Conservation (phyloP, 768 basidiomycete genomes). For the Russula virescens region DNA sequence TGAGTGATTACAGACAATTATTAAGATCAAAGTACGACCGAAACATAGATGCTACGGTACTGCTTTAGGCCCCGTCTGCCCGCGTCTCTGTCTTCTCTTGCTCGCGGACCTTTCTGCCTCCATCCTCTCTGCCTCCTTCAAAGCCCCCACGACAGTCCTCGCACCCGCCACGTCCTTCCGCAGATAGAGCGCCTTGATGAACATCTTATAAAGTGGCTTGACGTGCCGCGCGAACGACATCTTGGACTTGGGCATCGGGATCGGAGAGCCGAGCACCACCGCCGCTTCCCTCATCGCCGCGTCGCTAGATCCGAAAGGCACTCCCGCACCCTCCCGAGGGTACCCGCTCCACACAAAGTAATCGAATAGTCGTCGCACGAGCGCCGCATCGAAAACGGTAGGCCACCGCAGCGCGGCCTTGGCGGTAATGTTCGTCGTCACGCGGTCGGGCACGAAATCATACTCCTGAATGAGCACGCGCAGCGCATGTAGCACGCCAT, state of each 20-base stretch:
- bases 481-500: conserved; percentile 37
- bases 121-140: conserved; percentile 19
- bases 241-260: conserved; percentile 5
- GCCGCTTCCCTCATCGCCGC: conserved; percentile 6
- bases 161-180: conserved; percentile 21
- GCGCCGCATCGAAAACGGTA: conserved; percentile 36
- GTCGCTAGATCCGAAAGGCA: conserved; percentile 17
- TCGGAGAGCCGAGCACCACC: conserved; percentile 10
- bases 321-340: conserved; percentile 30
- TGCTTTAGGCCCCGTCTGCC: neutral
- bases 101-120: conserved; percentile 9
- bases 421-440: conserved; percentile 65
- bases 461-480: conserved; percentile 39
- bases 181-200: conserved; percentile 21
- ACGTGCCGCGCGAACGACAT: conserved; percentile 21
- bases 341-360: conserved; percentile 56
- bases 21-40: too few relatives aligned
- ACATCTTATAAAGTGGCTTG: conserved; percentile 23
- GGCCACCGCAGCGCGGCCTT: conserved; percentile 54
- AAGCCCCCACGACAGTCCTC: conserved; percentile 19
- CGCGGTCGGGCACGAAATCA: conserved; percentile 55
- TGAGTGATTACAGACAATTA: too few relatives aligned
- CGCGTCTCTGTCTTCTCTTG: neutral
- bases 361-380: conserved; percentile 58
- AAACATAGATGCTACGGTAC: too few relatives aligned